Base-by-base conservation (phyloP, 2,329 filamentous ascomycete species). In the Chaetomiaceae sp. region DNA sequence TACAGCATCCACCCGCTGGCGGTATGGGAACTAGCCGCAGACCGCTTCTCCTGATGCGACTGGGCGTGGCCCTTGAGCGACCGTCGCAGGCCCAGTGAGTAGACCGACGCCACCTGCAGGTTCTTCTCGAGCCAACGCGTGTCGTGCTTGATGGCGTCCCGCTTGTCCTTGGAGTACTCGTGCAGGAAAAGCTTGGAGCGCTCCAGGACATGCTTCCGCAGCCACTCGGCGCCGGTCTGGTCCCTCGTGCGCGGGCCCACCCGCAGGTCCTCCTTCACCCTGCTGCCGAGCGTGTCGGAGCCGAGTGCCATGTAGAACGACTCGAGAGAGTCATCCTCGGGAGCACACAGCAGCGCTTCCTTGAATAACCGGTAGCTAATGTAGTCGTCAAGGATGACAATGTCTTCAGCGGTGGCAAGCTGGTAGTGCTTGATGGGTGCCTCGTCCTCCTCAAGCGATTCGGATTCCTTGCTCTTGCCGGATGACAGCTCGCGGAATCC, bases 311-410 rank as follows among this genome's bases (percentile, higher is more conserved):
- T 71, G 69, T 99, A 99, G 59, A 99, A 92, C 1, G 80, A 79
- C 66, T 99, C 94, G 1, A 99, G 75, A 0, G 73, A 68, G 58
- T 97, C 94, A 65, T 99, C 94, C 67, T 96, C 89, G 0, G 94
- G 95, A 0, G 91, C 91, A 56, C 88, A 91, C 25, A 95, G 79
- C 27, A 99, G 77, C 58, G 84, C 82, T 48, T 90, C 83, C 65
- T 91, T 92, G 76, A 99, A 99, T 1, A 94, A 76, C 31, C 87
- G 85, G 67, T 92, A 96, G 64, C 88, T 91, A 63, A 89, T 88
- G 63, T 94, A 91, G 64, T 97, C 92, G 66, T 96, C 90, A 11
- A 91, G 75, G 51, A 95, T 80, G 38, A 94, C 85, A 62, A 94
- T 87, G 49, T 88, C 77, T 46, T 73, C 76, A 1, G 91, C 85